Percentiles rank a stretch among this genome's conserved stretches.
Evolutionary conservation across 208 protist species (phyloP).

Genomic region (Trypanosoma congolense): DNA sequence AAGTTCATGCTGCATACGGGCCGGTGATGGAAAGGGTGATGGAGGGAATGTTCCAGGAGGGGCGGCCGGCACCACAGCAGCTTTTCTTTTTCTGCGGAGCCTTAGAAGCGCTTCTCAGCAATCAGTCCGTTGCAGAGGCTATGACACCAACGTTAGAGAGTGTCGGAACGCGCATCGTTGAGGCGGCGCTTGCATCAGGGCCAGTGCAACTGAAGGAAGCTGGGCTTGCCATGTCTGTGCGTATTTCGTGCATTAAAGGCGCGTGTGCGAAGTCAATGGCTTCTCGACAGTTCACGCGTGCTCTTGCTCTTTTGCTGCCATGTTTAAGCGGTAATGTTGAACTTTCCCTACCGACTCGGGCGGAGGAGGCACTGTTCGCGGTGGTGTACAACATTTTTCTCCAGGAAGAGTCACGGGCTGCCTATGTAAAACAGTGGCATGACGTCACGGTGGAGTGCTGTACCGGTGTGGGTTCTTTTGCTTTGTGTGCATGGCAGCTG

Average conservation of each 20-base stretch:
- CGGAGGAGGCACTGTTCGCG: conserved; percentile 19
- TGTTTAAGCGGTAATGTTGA: neutral
- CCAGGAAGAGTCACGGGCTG: conserved; percentile 12
- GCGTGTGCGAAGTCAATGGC: conserved; percentile 15
- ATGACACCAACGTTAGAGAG: neutral
- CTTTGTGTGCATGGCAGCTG: conserved; percentile 10
- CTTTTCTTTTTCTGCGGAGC: conserved; percentile 18
- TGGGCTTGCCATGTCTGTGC: conserved; percentile 18
- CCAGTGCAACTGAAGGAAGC: conserved; percentile 11
- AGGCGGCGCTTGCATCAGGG: conserved; percentile 1
- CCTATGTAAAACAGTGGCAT: conserved; percentile 19
- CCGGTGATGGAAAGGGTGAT: neutral
- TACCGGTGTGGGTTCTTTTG: neutral
- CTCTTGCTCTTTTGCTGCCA: neutral
- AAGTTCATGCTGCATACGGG: conserved; percentile 9
- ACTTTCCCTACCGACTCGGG: neutral
- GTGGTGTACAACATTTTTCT: conserved; percentile 21
- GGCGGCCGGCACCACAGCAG: neutral
- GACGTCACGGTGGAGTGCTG: neutral
- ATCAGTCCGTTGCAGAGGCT: conserved; percentile 1
- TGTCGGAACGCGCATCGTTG: conserved; percentile 1
- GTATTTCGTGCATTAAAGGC: conserved; percentile 12
- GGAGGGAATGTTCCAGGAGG: neutral
- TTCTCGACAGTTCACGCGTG: conserved; percentile 9
- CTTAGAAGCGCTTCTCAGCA: conserved; percentile 12